Evolutionary conservation across 1,139 yeast species (phyloP).

Genomic region (Pichia cactophila): DNA sequence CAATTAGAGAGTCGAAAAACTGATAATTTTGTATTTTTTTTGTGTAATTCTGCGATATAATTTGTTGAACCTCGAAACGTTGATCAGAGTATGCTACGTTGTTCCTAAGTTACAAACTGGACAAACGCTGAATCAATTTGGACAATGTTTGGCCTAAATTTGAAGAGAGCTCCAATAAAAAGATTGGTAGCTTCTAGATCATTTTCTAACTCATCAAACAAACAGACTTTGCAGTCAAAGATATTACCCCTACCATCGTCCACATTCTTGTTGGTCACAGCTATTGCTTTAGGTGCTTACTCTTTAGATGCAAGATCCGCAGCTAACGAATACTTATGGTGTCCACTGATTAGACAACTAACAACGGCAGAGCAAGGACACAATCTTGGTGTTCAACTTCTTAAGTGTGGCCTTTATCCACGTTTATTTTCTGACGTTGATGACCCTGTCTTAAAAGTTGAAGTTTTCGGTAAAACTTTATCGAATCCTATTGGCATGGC

Average conservation of each 20-base stretch:
- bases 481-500: slow-evolving; percentile 85
- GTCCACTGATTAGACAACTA: slow-evolving; percentile 66
- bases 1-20: not conserved
- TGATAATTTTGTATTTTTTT: not conserved
- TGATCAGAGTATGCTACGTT: too few relatives aligned
- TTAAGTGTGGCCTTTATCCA: slow-evolving; percentile 69
- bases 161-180: not conserved
- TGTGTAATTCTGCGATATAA: not conserved
- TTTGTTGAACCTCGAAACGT: not conserved
- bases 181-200: not conserved
- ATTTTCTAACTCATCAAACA: not conserved
- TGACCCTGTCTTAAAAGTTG: slow-evolving; percentile 47
- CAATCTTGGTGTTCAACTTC: slow-evolving; percentile 56
- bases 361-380: slow-evolving; percentile 87
- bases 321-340: slow-evolving; percentile 67
- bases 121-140: not conserved
- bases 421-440: slow-evolving; percentile 48
- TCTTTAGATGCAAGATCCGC: slow-evolving; percentile 72
- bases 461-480: slow-evolving; percentile 56
- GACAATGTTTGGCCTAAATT: not conserved
- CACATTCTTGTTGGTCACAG: slow-evolving; percentile 12
- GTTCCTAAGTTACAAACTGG: too few relatives aligned
- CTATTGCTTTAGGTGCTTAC: slow-evolving; percentile 25
- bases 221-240: not conserved
- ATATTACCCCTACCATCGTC: not conserved